Evolutionary conservation across 805 yeast species (phyloP).

Genomic region (Candida tallmaniae): DNA sequence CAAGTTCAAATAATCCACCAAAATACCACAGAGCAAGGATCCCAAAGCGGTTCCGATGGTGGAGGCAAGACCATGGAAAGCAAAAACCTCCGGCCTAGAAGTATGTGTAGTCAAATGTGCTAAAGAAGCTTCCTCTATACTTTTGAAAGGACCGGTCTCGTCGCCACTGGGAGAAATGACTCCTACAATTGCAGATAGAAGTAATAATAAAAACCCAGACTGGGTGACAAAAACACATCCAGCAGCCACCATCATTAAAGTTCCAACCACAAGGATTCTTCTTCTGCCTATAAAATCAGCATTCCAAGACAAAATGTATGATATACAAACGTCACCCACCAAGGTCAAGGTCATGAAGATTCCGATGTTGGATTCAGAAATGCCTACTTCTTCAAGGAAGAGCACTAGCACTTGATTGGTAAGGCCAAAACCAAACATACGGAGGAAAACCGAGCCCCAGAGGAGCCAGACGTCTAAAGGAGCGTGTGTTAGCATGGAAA

Average conservation of each 20-base stretch:
- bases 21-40: constrained; percentile 55
- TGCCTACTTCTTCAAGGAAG: constrained; percentile 51
- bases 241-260: constrained; percentile 61
- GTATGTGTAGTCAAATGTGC: constrained; percentile 70
- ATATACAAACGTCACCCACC: constrained; percentile 71
- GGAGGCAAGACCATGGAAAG: constrained; percentile 65
- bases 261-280: constrained; percentile 56
- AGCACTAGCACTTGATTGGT: constrained; percentile 76
- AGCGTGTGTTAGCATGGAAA: too few species aligned
- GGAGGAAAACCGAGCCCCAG: constrained; percentile 63
- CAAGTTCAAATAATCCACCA: constrained; percentile 44
- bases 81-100: constrained; percentile 69
- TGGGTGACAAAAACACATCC: constrained; percentile 62
- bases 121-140: constrained; percentile 77
- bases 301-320: constrained; percentile 70
- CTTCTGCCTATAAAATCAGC: constrained; percentile 72
- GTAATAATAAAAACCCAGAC: constrained; percentile 49
- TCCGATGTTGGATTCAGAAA: constrained; percentile 61
- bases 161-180: constrained; percentile 88
- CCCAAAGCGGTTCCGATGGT: constrained; percentile 76
- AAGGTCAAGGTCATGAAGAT: constrained; percentile 77
- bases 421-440: constrained; percentile 72
- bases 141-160: constrained; percentile 87
- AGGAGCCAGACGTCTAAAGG: constrained; percentile 55
- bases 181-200: constrained; percentile 73